Percentiles rank a stretch among this genome's conserved stretches.
These are phyloP conservation scores for Populus davidiana DNA, from an alignment of 345 rosid species.

Conservation along the genomic window DNA sequence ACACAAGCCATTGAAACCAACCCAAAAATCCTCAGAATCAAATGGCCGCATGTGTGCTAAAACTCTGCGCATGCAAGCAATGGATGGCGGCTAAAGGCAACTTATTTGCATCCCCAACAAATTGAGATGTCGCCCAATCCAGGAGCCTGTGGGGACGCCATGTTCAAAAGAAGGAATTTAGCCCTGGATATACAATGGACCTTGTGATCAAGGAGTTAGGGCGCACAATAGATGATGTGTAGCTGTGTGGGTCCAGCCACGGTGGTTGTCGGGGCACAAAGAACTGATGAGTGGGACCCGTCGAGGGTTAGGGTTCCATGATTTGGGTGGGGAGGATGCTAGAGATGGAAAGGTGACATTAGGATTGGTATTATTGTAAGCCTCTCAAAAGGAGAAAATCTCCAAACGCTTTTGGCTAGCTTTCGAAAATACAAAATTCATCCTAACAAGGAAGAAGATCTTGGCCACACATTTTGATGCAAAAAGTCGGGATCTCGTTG, in stretches of 20 bases:
- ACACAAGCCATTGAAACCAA: neutral
- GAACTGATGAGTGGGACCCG: constrained; percentile 38
- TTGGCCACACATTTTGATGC: constrained; percentile 36
- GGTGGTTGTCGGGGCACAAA: constrained; percentile 49
- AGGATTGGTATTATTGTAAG: constrained; percentile 8
- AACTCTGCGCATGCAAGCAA: constrained; percentile 47
- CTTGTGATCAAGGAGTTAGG: constrained; percentile 44
- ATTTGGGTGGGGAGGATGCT: constrained; percentile 20
- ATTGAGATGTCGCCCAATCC: constrained; percentile 30
- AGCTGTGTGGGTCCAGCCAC: constrained; percentile 43
- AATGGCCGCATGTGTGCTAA: constrained; percentile 38
- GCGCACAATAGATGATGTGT: constrained; percentile 49
- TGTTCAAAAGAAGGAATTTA: constrained; percentile 28
- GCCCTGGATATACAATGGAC: constrained; percentile 28
- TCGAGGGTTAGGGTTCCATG: constrained; percentile 28
- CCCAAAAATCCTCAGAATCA: neutral
- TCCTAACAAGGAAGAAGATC: constrained; percentile 19
- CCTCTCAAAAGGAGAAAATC: neutral
- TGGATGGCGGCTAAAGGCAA: constrained; percentile 62
- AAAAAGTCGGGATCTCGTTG: constrained; percentile 31
- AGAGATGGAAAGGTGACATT: constrained; percentile 8
- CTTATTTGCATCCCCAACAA: constrained; percentile 24
- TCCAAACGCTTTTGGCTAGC: neutral
- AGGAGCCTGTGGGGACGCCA: constrained; percentile 40
- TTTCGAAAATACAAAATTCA: neutral